Base-by-base conservation (phyloP, 495 filamentous ascomycete genomes). In the Neurospora sp. region DNA sequence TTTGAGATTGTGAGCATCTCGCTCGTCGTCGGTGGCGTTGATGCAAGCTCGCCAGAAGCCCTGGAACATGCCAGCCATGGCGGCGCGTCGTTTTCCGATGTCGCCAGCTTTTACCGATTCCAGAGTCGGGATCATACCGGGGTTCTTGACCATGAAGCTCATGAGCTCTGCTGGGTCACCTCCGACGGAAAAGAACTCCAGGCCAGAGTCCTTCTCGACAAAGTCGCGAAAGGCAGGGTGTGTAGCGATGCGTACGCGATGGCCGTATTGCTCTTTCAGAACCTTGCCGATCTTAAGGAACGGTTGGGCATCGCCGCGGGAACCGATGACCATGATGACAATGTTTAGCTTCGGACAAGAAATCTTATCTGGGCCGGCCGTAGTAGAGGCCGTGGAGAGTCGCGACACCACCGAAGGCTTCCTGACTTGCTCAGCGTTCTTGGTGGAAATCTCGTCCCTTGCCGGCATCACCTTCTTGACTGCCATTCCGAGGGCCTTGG, bases 141-240 rank as follows among this genome's bases (percentile, higher is more conserved):
- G 91, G 80, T 96, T 93, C 78, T 93, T 93, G 28, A 94, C 92
- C 92, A 94, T 94, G 76, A 92, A 94, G 3, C 90, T 88, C 92
- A 96, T 96, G 34, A 96, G 86, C 76, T 92, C 89, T 1, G 89
- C 85, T 19, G 93, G 92, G 78, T 94, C 91, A 38, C 92, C 92
- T 13, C 92, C 92, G 42, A 94, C 92, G 66, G 82, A 87, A 82
- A 93, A 95, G 80, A 94, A 94, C 78, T 94, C 92, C 5, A 94
- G 82, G 0, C 88, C 90, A 0, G 77, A 79, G 77, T 89, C 88
- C n/a, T 90, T 87, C 71, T 88, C 83, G 28, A 94, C 87, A 72
- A 92, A 91, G 5, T 88, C 80, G 74, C 89, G 84, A 77, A 96
- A 96, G 15, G 86, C 87, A 4, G 87, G 83, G 81, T 96, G 92